These are phyloP conservation scores for Leishmania mexicana DNA, from an alignment of 208 protist genomes.

Conservation along the genomic window DNA sequence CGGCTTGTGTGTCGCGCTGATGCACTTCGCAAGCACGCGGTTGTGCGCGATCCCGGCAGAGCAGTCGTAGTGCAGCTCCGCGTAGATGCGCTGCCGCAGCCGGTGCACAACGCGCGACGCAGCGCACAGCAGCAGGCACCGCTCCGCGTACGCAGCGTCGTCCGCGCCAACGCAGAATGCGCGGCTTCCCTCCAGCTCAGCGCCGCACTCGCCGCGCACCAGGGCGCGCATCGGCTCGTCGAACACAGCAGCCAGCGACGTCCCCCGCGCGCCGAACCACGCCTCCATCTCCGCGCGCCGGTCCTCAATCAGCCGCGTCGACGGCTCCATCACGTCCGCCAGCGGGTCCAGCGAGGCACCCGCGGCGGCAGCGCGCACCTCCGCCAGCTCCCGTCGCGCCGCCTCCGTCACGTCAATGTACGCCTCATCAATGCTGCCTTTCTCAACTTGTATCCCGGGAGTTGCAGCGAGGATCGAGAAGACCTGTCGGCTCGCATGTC, in stretches of 20 bases:
- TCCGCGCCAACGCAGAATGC: slow-evolving; percentile 31
- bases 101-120: slow-evolving; percentile 34
- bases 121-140: slow-evolving; percentile 63
- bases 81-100: slow-evolving; percentile 38
- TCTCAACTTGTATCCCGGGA: slow-evolving; percentile 59
- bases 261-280: slow-evolving; percentile 50
- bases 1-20: slow-evolving; percentile 82
- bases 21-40: slow-evolving; percentile 80
- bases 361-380: slow-evolving; percentile 17
- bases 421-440: slow-evolving; percentile 86
- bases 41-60: slow-evolving; percentile 88
- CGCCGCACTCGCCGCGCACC: slow-evolving; percentile 26
- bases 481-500: slow-evolving; percentile 71
- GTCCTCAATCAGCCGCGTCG: slow-evolving; percentile 60
- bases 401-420: slow-evolving; percentile 87
- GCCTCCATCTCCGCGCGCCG: slow-evolving; percentile 49
- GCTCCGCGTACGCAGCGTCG: slow-evolving; percentile 33
- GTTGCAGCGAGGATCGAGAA: slow-evolving; percentile 65
- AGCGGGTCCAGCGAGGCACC: slow-evolving; percentile 29
- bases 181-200: slow-evolving; percentile 34
- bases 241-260: slow-evolving; percentile 55
- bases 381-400: slow-evolving; percentile 46
- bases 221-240: slow-evolving; percentile 56
- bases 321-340: slow-evolving; percentile 52
- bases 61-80: slow-evolving; percentile 80